Evolutionary conservation across 2,329 filamentous ascomycete species (phyloP), one percentile per base, ranked within the genome.

Genomic region (Metarhizium sp.): DNA sequence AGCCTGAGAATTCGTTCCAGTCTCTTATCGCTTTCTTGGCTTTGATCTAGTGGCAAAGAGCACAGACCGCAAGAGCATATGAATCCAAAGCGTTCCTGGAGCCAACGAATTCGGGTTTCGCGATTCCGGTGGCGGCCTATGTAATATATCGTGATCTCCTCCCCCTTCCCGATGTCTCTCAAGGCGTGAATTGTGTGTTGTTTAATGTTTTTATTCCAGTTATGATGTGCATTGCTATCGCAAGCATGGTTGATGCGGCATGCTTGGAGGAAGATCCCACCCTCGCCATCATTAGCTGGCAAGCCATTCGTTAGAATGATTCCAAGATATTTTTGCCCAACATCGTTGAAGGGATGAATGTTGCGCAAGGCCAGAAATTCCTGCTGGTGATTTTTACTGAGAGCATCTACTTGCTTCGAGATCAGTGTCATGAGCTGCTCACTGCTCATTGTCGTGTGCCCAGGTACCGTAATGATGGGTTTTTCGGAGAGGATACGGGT

Each of bases 311-410:
- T 45, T 11, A 1, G 1, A 45, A 45, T 0, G 2, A 25, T 45
- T 18, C 2, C 18, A 6, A 5, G 6, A 10, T 20, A 20, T 6
- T 10, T 11, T 3, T 45, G 6, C n/a, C 1, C 16, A 20, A 1
- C 18, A 45, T 7, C 0, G 0, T 20, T 11, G n/a, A 4, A 18
- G 6, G 6, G 6, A 13, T 5, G 18, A 20, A 1, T 1, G n/a
- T 1, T 25, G n/a, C 2, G 16, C 16, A 45, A 3, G 7, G 42
- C 10, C 16, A 45, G 42, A 16, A 45, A 45, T 10, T 3, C 42
- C 18, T 20, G 42, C 0, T 6, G n/a, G 3, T 45, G 42, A 25
- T 4, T 0, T 3, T 45, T 16, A 1, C 11, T 25, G 42, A 45
- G 42, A 2, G 42, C n/a, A 20, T 1, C 4, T 3, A 45, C 42